Base-by-base conservation (phyloP, 2,329 filamentous ascomycete species). In the Penicillium sp. region DNA sequence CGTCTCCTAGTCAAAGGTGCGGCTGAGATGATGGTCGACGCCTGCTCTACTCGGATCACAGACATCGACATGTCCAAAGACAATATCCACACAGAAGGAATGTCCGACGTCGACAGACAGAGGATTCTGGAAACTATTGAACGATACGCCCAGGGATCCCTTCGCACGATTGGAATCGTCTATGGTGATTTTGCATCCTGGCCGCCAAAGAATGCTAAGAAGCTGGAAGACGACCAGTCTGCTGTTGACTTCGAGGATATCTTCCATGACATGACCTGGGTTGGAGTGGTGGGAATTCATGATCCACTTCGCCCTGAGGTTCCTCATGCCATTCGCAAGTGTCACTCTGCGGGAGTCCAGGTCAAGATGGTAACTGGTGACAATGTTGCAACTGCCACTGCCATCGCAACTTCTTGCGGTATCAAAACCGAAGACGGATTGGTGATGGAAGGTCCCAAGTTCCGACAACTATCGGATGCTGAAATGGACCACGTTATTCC, bases 281-380 rank as follows among this genome's bases (percentile, higher is more conserved):
- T 89, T 54, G 81, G 82, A 14, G 73, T 87, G 32, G 82, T 86
- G 40, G 85, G 85, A 56, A 88, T 89, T 60, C 84, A 87, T 62
- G 85, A 89, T 64, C 85, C 85, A 27, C 78, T 88, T 14, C 75
- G 85, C 46, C 75, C 78, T 5, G 83, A 84, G 55, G 85, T 88
- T 18, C 75, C 80, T 11, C 77, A 80, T 39, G 85, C 85, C 36
- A 85, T 89, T 44, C 72, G 74, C 48, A 79, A 80, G 60, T 87
- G 84, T 51, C 78, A 83, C 55, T 75, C 74, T 22, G 85, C 85
- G 14, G 85, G 85, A 44, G 84, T 89, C 13, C 75, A 80, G 45
- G 83, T 87, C 39, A 83, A 84, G 57, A 86, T 87, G 83, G 84
- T 87, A 40, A 87, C 84, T 20, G 84, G 68, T 41, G 84, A 87